Evolutionary conservation across 2,329 filamentous ascomycete genomes (phyloP).

Genomic region (Rutstroemia sp.): DNA sequence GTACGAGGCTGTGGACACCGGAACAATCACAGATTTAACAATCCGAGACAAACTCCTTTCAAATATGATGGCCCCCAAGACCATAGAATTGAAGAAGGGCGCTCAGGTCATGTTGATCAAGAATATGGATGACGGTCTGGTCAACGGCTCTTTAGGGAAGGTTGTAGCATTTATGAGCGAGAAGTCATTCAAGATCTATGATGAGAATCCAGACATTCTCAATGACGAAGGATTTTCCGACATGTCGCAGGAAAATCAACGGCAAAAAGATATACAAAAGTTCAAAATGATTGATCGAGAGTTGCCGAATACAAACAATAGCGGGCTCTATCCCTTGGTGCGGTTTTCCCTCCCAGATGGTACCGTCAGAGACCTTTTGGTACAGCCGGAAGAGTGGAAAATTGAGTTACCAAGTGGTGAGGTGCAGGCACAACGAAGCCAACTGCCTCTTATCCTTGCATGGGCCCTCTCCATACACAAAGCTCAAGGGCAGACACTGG

Average conservation of each 20-base stretch:
- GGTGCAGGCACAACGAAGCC: conserved; percentile 77
- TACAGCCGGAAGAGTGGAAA: conserved; percentile 88
- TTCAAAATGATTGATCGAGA: conserved; percentile 26
- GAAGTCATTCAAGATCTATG: conserved; percentile 50
- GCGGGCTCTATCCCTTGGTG: conserved; percentile 70
- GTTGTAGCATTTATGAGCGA: conserved; percentile 75
- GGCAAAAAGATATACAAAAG: conserved; percentile 32
- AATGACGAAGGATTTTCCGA: conserved; percentile 38
- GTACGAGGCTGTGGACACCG: conserved; percentile 70
- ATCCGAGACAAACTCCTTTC: conserved; percentile 69
- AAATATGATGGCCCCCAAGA: conserved; percentile 89
- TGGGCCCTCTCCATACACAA: conserved; percentile 99
- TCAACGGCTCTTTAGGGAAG: conserved; percentile 89
- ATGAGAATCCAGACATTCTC: conserved; percentile 49
- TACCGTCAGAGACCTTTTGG: conserved; percentile 66
- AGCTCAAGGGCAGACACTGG: conserved; percentile 83
- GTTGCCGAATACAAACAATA: conserved; percentile 32
- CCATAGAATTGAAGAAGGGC: conserved; percentile 76
- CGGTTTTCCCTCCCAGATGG: conserved; percentile 77
- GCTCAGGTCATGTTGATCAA: conserved; percentile 99
- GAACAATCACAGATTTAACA: conserved; percentile 55
- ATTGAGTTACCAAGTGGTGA: conserved; percentile 94
- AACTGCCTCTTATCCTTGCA: conserved; percentile 83
- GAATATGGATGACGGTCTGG: conserved; percentile 87
- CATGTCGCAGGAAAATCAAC: conserved; percentile 28